Base-by-base conservation (phyloP, 306 rosid species). In the Cucurbita pepo region DNA sequence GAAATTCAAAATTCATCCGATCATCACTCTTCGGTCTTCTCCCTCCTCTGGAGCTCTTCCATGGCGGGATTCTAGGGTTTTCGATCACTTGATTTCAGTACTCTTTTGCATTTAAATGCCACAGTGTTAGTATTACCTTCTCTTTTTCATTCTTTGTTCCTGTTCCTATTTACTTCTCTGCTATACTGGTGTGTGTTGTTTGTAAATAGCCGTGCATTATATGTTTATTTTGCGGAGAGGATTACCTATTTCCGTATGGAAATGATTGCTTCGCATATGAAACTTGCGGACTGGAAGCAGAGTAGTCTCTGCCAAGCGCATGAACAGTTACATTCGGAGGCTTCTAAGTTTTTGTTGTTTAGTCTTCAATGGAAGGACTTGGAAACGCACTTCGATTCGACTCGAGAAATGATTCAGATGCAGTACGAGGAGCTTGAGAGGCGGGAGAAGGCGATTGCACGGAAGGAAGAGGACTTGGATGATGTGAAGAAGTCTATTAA, bases 351-450 rank as follows among this genome's bases (percentile, higher is more conserved):
- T 22, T 47, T 76, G 25, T 10, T 71, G 44, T 65, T 84, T 34
- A 64, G 78, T 18, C 67, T 81, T 1, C 84, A 83, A 22, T 79
- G 89, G 89, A 79, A 83, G 55, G 89, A 87, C 21, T 76, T 87
- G 50, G 85, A 85, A 66, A 79, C 59, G 36, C 83, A 81, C 51
- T 85, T 85, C 2, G 87, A 83, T 15, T 79, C 79, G 5, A 45
- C 65, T 2, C 64, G 73, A n/a, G 72, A 72, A 16, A 45, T 41
- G 54, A 43, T 81, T 3, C 74, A 22, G 11, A 48, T 48, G 6
- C 72, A 43, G 34, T 64, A 51, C 13, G 56, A 56, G 34, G 76
- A 37, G 36, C 69, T 82, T 4, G 43, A 76, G 7, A 53, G n/a
- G 12, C 80, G 78, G 12, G 76, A 25, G 66, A 79, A 71, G 34